phyloP scores from a whole-genome alignment of 1,139 yeast genomes.

The Petasospora fabianii region DNA sequence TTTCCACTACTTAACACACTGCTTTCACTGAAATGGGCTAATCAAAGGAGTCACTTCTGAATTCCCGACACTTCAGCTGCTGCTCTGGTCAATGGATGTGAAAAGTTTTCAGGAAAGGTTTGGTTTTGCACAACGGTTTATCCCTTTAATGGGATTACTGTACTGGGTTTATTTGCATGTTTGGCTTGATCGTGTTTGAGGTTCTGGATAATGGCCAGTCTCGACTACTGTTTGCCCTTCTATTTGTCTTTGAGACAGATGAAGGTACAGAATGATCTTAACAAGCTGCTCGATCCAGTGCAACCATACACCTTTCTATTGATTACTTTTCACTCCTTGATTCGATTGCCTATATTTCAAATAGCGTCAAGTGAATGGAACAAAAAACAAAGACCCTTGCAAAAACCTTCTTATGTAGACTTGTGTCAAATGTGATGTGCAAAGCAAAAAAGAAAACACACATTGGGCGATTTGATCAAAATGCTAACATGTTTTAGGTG shows the following conservation, averaged over 20 bases:
- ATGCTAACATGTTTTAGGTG: slow-evolving; percentile 47
- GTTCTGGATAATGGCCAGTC: too few species aligned
- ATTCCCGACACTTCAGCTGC: slow-evolving; percentile 87
- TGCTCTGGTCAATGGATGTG: slow-evolving; percentile 20
- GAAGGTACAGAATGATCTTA: too few species aligned
- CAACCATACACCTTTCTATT: neutral
- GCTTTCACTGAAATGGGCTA: slow-evolving; percentile 28
- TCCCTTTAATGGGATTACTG: neutral
- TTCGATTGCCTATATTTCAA: slow-evolving; percentile 3
- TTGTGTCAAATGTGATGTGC: neutral
- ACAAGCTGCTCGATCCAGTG: neutral
- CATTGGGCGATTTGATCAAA: neutral
- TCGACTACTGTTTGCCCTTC: too few species aligned
- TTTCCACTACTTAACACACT: slow-evolving; percentile 13
- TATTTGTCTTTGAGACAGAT: too few species aligned
- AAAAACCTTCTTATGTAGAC: slow-evolving; percentile 2
- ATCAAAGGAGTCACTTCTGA: slow-evolving; percentile 48
- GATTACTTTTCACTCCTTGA: slow-evolving; percentile 7
- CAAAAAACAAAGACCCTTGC: slow-evolving; percentile 1
- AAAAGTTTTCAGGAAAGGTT: slow-evolving; percentile 14
- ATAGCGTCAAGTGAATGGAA: slow-evolving; percentile 10
- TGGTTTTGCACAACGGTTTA: neutral
- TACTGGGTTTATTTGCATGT: slow-evolving; percentile 1
- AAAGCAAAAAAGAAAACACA: neutral
- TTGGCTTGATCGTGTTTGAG: neutral